Percentiles rank a stretch among this genome's conserved stretches.
These are phyloP conservation scores for Nigrospora oryzae DNA, from an alignment of 2,329 filamentous ascomycete genomes.

Conservation along the genomic window DNA sequence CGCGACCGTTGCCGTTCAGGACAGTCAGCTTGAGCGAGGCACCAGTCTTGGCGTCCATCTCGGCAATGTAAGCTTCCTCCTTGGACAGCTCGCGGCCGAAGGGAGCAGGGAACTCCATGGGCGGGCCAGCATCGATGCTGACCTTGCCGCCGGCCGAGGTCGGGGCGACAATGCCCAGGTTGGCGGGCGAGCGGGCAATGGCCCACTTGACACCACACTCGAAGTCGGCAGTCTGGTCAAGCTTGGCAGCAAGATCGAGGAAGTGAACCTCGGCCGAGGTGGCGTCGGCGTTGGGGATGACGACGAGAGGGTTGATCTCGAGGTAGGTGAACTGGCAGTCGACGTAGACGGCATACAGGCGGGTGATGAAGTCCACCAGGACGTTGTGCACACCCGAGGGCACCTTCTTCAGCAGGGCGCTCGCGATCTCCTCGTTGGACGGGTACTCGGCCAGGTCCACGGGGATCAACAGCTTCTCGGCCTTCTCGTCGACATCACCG, in stretches of 20 bases:
- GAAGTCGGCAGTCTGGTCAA: constrained; percentile 98
- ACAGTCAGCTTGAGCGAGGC: constrained; percentile 97
- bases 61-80: constrained; percentile 98
- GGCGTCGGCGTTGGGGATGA: constrained; percentile 86
- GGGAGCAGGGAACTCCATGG: constrained; percentile 97
- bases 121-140: constrained; percentile 90
- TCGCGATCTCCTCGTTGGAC: constrained; percentile 89
- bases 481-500: constrained; percentile 97
- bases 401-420: constrained; percentile 80
- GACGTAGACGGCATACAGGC: constrained; percentile 96
- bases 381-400: constrained; percentile 95
- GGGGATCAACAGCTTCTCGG: constrained; percentile 95
- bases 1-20: constrained; percentile 80
- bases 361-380: constrained; percentile 96
- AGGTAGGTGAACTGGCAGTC: constrained; percentile 99
- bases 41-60: constrained; percentile 98
- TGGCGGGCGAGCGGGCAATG: constrained; percentile 81
- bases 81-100: constrained; percentile 98
- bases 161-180: constrained; percentile 71
- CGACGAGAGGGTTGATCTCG: constrained; percentile 98
- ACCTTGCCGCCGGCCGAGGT: constrained; percentile 63
- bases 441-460: constrained; percentile 93
- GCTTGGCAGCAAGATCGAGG: constrained; percentile 95
- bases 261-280: constrained; percentile 96
- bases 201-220: constrained; percentile 99